phyloP scores from a whole-genome alignment of 768 basidiomycete genomes.

The Baorangia bicolor region DNA sequence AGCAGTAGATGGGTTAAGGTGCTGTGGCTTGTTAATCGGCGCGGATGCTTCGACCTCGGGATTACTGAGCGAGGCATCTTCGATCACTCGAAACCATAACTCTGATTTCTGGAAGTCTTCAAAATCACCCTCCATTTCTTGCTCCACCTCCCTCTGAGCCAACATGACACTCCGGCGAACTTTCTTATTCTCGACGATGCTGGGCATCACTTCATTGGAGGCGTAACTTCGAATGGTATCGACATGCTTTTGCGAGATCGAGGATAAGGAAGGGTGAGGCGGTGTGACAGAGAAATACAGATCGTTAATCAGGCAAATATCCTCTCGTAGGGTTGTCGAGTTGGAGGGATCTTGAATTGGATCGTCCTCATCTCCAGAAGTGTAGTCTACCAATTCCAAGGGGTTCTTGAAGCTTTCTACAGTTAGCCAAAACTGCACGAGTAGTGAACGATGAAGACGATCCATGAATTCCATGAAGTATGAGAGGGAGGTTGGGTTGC shows the following conservation, averaged over 20 bases:
- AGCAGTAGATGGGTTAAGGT: slow-evolving; percentile 10
- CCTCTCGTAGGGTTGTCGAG: slow-evolving; percentile 71
- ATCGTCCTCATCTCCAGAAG: slow-evolving; percentile 60
- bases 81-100: slow-evolving; percentile 87
- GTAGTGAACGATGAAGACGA: slow-evolving; percentile 73
- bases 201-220: slow-evolving; percentile 44
- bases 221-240: slow-evolving; percentile 70
- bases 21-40: slow-evolving; percentile 3
- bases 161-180: slow-evolving; percentile 80
- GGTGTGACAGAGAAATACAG: slow-evolving; percentile 73
- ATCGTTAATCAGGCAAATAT: slow-evolving; percentile 86
- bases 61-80: slow-evolving; percentile 52
- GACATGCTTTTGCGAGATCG: slow-evolving; percentile 69
- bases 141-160: slow-evolving; percentile 82
- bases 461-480: slow-evolving; percentile 99
- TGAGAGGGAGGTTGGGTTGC: slow-evolving; percentile 86
- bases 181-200: slow-evolving; percentile 42
- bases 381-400: slow-evolving; percentile 72
- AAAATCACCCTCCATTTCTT: slow-evolving; percentile 90
- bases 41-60: slow-evolving; percentile 4
- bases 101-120: slow-evolving; percentile 86
- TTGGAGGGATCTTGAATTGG: slow-evolving; percentile 55
- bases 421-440: slow-evolving; percentile 97
- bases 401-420: slow-evolving; percentile 99
- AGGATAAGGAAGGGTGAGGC: slow-evolving; percentile 56